phyloP scores from a whole-genome alignment of 768 basidiomycete genomes.

The Kwoniella heveanensis region DNA sequence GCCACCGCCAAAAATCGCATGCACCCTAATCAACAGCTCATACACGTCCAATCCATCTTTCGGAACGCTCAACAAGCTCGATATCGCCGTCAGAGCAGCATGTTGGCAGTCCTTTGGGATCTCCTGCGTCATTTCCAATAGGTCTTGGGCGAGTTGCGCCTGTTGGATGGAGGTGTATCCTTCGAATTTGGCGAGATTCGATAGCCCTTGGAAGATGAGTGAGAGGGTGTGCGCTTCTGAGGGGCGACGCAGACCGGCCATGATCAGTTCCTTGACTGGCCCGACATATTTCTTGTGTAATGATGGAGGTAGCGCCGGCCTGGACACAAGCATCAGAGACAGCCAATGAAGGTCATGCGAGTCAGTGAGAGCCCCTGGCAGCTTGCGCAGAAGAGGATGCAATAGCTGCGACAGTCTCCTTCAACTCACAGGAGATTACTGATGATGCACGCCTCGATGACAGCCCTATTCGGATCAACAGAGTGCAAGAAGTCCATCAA shows the following conservation, averaged over 20 bases:
- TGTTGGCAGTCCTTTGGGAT: slow-evolving; percentile 50
- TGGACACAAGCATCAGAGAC: slow-evolving; percentile 11
- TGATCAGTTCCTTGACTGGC: slow-evolving; percentile 46
- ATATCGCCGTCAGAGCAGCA: slow-evolving; percentile 47
- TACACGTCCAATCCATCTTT: slow-evolving; percentile 42
- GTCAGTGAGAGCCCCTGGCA: too few species aligned
- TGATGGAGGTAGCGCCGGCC: slow-evolving; percentile 41
- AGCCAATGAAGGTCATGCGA: too few species aligned
- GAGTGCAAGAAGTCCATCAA: slow-evolving; percentile 45
- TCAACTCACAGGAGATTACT: slow-evolving; percentile 45
- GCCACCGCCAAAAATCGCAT: slow-evolving; percentile 40
- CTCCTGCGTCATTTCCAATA: slow-evolving; percentile 47
- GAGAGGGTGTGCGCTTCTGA: slow-evolving; percentile 34
- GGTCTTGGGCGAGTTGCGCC: slow-evolving; percentile 31
- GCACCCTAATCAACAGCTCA: slow-evolving; percentile 37
- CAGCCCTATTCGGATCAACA: slow-evolving; percentile 41
- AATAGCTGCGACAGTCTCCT: too few species aligned
- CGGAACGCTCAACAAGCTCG: slow-evolving; percentile 36
- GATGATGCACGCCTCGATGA: slow-evolving; percentile 50
- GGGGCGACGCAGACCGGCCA: slow-evolving; percentile 34
- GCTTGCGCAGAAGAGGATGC: too few species aligned
- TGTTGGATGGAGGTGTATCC: slow-evolving; percentile 35
- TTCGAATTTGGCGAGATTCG: slow-evolving; percentile 46
- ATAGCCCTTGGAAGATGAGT: slow-evolving; percentile 46
- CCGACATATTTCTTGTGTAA: slow-evolving; percentile 48